Evolutionary conservation across 371 early-diverging fungal genomes (phyloP).

Genomic region (Haplosporangium sp.): DNA sequence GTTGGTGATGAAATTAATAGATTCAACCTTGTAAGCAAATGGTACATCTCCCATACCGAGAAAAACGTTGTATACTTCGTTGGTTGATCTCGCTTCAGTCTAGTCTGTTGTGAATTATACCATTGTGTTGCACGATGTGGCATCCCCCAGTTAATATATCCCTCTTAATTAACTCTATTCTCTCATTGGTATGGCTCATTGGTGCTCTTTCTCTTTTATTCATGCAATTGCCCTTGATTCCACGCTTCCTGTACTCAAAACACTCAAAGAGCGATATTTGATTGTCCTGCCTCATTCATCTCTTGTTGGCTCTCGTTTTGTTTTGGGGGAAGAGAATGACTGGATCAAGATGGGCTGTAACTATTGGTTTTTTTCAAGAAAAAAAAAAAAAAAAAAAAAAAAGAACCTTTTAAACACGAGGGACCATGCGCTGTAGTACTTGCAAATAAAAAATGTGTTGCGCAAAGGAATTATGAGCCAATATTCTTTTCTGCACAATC

Average conservation of each 20-base stretch:
- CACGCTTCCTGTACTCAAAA: slow-evolving; percentile 1
- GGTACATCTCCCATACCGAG: no score
- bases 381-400: background rate
- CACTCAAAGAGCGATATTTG: background rate
- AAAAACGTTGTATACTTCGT: background rate
- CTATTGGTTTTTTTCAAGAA: no score
- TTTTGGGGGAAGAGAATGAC: slow-evolving; percentile 3
- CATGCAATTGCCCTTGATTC: background rate
- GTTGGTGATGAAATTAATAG: no score
- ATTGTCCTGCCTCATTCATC: slow-evolving; percentile 1
- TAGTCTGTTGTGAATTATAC: background rate
- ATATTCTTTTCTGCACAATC: background rate
- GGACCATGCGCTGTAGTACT: slow-evolving; percentile 2
- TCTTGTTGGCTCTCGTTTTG: slow-evolving; percentile 1
- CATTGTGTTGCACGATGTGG: background rate
- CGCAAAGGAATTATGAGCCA: slow-evolving; percentile 1
- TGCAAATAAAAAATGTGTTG: background rate
- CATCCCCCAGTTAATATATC: background rate
- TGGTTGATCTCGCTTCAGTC: background rate
- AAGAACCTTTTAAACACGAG: background rate
- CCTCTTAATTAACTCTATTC: slow-evolving; percentile 12
- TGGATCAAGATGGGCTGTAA: background rate
- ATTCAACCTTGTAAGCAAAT: no score
- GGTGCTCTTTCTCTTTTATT: background rate
- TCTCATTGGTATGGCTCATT: slow-evolving; percentile 2